Conservation (phyloP, 768 basidiomycete genomes). For the Infundibulicybe gibba region DNA sequence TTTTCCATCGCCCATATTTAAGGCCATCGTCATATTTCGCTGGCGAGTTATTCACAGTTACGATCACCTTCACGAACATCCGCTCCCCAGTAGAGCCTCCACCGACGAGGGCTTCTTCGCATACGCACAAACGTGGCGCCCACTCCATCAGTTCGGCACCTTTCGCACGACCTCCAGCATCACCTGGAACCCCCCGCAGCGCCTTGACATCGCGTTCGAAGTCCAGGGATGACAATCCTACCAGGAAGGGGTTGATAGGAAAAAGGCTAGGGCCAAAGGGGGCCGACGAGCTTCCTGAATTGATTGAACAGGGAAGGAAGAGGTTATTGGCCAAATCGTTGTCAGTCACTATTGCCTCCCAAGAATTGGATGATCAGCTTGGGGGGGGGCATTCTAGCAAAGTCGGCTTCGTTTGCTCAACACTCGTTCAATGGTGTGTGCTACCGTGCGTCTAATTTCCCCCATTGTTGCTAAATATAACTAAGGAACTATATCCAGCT, state of each 20-base stretch:
- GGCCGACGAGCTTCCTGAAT: constrained; percentile 36
- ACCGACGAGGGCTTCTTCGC: too few species aligned
- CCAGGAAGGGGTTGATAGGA: constrained; percentile 57
- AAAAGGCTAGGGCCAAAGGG: constrained; percentile 23
- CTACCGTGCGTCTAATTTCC: constrained; percentile 4
- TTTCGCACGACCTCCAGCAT: too few species aligned
- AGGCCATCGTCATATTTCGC: too few species aligned
- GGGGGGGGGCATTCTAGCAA: constrained; percentile 23
- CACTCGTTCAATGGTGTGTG: constrained; percentile 14
- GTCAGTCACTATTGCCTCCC: constrained; percentile 58
- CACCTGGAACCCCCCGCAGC: too few species aligned
- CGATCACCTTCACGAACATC: too few species aligned
- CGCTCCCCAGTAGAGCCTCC: too few species aligned
- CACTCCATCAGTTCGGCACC: too few species aligned
- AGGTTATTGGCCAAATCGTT: constrained; percentile 62
- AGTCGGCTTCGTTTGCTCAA: constrained; percentile 27
- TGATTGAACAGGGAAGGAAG: too few species aligned
- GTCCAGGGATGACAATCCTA: constrained; percentile 25
- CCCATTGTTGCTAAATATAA: neutral
- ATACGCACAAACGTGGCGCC: too few species aligned
- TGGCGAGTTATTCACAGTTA: too few species aligned
- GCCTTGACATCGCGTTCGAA: constrained; percentile 45
- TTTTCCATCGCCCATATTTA: too few species aligned
- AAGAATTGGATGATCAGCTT: constrained; percentile 37
- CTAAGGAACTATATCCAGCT: too few species aligned